These are phyloP conservation scores for Rhynchospora pubera DNA, from an alignment of 176 grass and related monocot genomes.

Conservation along the genomic window DNA sequence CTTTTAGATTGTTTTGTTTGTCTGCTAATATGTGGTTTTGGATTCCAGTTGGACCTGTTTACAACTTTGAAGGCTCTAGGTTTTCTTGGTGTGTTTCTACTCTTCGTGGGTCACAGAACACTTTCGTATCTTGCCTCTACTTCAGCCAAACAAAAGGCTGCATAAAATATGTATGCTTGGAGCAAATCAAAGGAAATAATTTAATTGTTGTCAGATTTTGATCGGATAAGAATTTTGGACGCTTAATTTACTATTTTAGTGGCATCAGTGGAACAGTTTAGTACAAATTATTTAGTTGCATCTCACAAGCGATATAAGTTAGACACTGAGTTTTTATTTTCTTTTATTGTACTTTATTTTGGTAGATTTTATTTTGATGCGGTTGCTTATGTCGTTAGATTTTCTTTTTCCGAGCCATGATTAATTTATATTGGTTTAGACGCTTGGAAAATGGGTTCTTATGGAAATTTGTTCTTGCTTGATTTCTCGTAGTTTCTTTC, in stretches of 20 bases:
- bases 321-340: not conserved
- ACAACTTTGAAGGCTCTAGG: constrained; percentile 74
- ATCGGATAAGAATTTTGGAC: constrained; percentile 6
- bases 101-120: constrained; percentile 74
- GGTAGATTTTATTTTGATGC: not conserved
- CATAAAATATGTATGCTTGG: constrained; percentile 31
- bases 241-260: not conserved
- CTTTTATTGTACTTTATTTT: not conserved
- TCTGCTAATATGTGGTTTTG: not conserved
- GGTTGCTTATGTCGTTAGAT: not conserved
- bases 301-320: not conserved
- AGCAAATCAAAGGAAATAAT: not conserved
- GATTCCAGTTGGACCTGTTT: constrained; percentile 88
- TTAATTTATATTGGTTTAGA: not conserved
- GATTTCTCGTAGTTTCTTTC: not conserved
- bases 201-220: not conserved
- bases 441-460: not conserved
- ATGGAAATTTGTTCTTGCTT: not conserved
- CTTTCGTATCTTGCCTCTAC: constrained; percentile 51
- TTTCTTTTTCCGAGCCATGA: not conserved
- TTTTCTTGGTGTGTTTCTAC: constrained; percentile 50
- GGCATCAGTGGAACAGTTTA: not conserved
- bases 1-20: not conserved
- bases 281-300: constrained; percentile 9
- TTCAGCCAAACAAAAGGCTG: constrained; percentile 68